Percentiles rank a stretch among this genome's conserved stretches.
Conservation (phyloP, 2,329 filamentous ascomycete species). For the Colletotrichum sp. region DNA sequence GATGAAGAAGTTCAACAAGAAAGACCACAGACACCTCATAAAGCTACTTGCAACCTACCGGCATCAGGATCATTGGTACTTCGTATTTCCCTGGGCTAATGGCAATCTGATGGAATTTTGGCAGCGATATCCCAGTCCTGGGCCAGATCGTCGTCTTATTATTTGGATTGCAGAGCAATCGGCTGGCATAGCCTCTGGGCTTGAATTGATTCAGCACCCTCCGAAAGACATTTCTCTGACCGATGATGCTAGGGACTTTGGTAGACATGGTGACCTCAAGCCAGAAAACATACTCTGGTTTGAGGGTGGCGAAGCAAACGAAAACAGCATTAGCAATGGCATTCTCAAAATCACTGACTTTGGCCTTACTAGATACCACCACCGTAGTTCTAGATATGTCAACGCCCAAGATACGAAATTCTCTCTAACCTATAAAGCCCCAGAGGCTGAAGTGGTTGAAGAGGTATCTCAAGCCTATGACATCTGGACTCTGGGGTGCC, state of each 20-base stretch:
- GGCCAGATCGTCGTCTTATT: neutral
- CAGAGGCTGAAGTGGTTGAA: constrained; percentile 11
- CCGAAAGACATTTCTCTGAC: no score
- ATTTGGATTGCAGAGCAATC: neutral
- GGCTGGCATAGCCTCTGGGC: neutral
- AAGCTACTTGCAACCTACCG: neutral
- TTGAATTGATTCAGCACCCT: neutral
- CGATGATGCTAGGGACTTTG: neutral
- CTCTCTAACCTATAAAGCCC: constrained; percentile 5
- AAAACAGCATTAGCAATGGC: neutral
- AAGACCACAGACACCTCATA: neutral
- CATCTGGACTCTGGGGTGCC: constrained; percentile 22
- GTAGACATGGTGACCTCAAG: neutral
- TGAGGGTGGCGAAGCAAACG: no score
- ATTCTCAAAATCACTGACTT: neutral
- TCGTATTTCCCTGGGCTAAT: neutral
- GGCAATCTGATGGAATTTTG: neutral
- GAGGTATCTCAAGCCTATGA: constrained; percentile 14
- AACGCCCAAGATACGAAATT: neutral
- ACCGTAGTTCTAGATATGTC: no score
- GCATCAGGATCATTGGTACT: neutral
- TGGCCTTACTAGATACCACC: neutral
- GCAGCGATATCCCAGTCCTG: neutral
- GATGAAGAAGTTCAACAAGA: neutral
- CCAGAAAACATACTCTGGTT: neutral